Evolutionary conservation across 495 filamentous ascomycete genomes (phyloP), one percentile per base, ranked within the genome.

Genomic region (Penicillium subrubescens): DNA sequence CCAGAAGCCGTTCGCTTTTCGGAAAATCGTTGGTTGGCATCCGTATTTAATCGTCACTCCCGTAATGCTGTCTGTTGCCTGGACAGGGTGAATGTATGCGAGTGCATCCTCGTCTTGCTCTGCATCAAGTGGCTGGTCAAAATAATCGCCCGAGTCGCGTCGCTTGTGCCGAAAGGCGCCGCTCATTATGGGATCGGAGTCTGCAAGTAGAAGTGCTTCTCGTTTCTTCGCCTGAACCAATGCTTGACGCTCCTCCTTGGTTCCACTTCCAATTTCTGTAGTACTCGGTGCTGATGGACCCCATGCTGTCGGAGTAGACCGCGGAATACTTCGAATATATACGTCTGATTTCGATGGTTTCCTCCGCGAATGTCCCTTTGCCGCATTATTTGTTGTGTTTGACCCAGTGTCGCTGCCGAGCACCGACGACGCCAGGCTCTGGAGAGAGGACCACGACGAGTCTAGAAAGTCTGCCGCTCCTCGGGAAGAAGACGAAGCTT

Each of bases 1-100:
- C 95, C 95, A 98, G 67, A 99, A 85, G 19, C 94, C 87, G 71
- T 99, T 99, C 29, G 92, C 90, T 72, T 92, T 93, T 27, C 90
- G 80, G 61, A 99, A 90, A 0, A 91, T 82, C 31, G 90, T 87
- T 51, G 90, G 83, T 62, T 89, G 86, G 69, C 93, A 97, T 65
- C 90, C 90, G 76, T 95, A 99, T 64, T 87, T 90, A 48, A 99
- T 92, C 29, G 92, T 90, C 21, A 99, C 89, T 3, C 95, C 94
- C 1, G 92, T 92, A 61, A 97, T 87, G 14, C 92, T 97, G 71
- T 98, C 96, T 34, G 83, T 83, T 5, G 88, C 82, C 61, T 87
- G 86, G 3, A 99, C 94, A 62, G 88, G 89, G 76, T 99, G 95
- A 25, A 99, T 81, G 75, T 99, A 99, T 15, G 92, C 94, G 59